Evolutionary conservation across 75 land plant genomes (phyloP).

Genomic region (Chamaecyparis obtusa): DNA sequence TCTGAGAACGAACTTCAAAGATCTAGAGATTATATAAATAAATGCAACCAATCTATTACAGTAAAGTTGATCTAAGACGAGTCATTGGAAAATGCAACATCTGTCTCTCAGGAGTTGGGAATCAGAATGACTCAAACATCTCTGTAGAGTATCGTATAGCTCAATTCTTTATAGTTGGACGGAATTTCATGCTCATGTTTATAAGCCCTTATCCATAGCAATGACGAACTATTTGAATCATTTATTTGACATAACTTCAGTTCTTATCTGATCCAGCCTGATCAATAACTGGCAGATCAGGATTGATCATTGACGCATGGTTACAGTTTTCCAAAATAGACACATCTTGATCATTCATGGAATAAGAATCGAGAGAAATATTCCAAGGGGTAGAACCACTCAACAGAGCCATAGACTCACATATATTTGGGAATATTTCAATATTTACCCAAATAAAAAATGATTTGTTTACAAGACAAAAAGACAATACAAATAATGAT

Average conservation of each 20-base stretch:
- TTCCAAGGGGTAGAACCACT: not conserved
- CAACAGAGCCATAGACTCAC: not conserved
- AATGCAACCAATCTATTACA: not conserved
- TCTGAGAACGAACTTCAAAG: not conserved
- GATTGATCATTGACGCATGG: not conserved
- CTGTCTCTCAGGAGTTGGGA: not conserved
- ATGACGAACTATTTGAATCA: not conserved
- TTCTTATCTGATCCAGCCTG: not conserved
- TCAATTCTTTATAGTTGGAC: not conserved
- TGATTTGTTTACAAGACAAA: not conserved
- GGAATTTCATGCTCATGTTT: not conserved
- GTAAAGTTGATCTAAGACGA: not conserved
- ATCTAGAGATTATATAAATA: not conserved
- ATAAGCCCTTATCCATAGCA: not conserved
- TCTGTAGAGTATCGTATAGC: not conserved
- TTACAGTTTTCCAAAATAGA: not conserved
- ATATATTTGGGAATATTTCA: not conserved
- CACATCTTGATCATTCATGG: not conserved
- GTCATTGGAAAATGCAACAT: not conserved
- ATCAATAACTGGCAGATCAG: not conserved
- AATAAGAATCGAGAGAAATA: not conserved
- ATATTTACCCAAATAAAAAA: not conserved
- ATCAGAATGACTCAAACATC: not conserved
- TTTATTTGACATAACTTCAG: not conserved
- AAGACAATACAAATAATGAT: not conserved